Evolutionary conservation across 805 yeast species (phyloP).

Genomic region (Saturnispora sanitii): DNA sequence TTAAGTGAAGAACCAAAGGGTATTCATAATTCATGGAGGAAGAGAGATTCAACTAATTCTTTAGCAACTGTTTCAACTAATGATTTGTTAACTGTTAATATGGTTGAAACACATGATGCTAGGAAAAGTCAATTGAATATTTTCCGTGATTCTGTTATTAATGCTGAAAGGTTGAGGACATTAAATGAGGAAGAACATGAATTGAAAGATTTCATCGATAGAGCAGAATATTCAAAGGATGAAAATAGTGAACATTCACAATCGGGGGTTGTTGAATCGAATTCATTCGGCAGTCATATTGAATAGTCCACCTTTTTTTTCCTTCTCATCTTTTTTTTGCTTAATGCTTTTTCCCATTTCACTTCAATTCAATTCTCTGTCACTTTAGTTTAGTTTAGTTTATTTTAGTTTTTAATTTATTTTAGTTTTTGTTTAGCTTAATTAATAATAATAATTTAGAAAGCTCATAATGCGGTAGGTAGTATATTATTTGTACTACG

Average conservation of each 20-base stretch:
- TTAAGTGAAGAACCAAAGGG: conserved; percentile 13
- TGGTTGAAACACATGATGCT: conserved; percentile 50
- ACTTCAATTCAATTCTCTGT: no score
- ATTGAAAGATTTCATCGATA: conserved; percentile 2
- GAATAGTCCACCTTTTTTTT: no score
- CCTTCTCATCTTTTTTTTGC: background rate
- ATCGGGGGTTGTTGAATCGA: conserved; percentile 5
- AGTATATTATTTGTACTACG: no score
- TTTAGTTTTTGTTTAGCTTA: no score
- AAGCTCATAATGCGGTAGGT: no score
- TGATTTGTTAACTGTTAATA: conserved; percentile 67
- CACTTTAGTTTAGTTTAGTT: no score
- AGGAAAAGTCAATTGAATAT: conserved; percentile 28
- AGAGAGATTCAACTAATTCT: conserved; percentile 59
- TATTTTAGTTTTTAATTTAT: no score
- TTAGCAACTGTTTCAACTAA: conserved; percentile 79
- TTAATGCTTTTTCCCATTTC: background rate
- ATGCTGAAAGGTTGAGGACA: conserved; percentile 2
- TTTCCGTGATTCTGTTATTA: conserved; percentile 7
- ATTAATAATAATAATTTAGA: no score
- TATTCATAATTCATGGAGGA: conserved; percentile 56
- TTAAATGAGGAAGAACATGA: conserved; percentile 5
- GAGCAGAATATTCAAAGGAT: conserved; percentile 2
- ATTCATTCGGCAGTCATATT: background rate
- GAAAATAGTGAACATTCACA: conserved; percentile 8